These are phyloP conservation scores for Tetrapyrgos nigripes DNA, from an alignment of 1,284 basidiomycete genomes.

Conservation along the genomic window DNA sequence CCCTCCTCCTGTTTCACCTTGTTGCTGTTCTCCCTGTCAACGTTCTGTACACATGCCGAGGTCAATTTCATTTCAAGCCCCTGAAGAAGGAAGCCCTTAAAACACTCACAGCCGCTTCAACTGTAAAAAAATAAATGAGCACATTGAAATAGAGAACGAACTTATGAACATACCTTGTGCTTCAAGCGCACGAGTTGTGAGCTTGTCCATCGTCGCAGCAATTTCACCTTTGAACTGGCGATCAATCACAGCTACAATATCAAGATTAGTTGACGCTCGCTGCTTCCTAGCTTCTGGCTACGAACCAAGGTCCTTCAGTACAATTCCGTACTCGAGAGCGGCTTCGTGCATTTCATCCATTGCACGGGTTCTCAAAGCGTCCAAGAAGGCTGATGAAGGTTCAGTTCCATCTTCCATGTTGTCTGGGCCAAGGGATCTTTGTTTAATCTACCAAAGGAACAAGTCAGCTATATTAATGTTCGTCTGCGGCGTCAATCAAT, in stretches of 20 bases:
- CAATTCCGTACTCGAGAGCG: constrained; percentile 80
- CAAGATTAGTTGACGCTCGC: neutral
- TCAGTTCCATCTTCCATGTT: constrained; percentile 73
- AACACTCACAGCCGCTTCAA: constrained; percentile 75
- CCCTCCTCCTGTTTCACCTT: constrained; percentile 85
- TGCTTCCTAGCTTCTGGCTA: constrained; percentile 2
- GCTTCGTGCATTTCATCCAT: constrained; percentile 85
- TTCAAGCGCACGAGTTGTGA: constrained; percentile 81
- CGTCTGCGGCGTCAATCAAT: too few species aligned
- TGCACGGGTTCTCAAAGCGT: constrained; percentile 78
- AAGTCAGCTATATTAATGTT: neutral
- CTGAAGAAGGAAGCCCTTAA: neutral
- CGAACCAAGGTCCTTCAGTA: constrained; percentile 77
- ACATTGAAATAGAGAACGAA: too few species aligned
- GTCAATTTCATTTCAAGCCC: neutral
- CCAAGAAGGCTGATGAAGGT: constrained; percentile 75
- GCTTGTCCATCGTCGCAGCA: constrained; percentile 81
- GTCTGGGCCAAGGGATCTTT: constrained; percentile 77
- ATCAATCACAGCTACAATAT: constrained; percentile 72
- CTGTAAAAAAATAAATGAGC: too few species aligned
- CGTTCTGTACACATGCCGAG: constrained; percentile 53
- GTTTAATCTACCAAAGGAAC: constrained; percentile 61
- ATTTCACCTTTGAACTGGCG: constrained; percentile 85
- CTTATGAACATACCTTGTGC: too few species aligned
- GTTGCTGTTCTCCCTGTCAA: constrained; percentile 85